Percentiles rank a stretch among this genome's conserved stretches.
Conservation (phyloP, 2,329 filamentous ascomycete genomes). For the Colletotrichum eleusines region DNA sequence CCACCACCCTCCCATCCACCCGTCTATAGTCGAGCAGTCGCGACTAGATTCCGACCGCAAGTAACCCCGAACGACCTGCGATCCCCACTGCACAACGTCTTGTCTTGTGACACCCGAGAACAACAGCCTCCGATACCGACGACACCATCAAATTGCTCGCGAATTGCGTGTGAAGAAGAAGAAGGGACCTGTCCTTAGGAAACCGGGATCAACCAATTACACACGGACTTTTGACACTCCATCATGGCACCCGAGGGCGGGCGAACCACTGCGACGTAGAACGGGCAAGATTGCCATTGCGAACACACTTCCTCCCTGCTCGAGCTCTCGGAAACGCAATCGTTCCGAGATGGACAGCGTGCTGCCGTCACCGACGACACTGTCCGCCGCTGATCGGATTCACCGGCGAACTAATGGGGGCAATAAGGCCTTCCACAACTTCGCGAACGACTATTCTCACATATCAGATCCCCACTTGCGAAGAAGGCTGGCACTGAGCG, state of each 20-base stretch:
- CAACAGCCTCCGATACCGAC: background rate
- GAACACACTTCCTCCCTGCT: slow-evolving; percentile 10
- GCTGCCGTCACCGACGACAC: slow-evolving; percentile 56
- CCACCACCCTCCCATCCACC: slow-evolving; percentile 16
- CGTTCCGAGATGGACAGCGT: slow-evolving; percentile 50
- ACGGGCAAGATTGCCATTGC: slow-evolving; percentile 26
- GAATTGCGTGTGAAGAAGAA: background rate
- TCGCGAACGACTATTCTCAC: slow-evolving; percentile 76
- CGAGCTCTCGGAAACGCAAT: slow-evolving; percentile 8
- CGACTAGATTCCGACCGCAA: slow-evolving; percentile 2
- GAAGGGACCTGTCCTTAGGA: background rate
- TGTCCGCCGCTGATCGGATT: slow-evolving; percentile 46
- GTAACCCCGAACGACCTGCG: slow-evolving; percentile 5
- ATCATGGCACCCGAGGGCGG: slow-evolving; percentile 24
- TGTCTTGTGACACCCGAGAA: slow-evolving; percentile 7
- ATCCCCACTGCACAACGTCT: slow-evolving; percentile 18
- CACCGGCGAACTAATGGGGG: slow-evolving; percentile 65
- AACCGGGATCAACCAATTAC: background rate
- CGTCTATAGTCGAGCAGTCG: slow-evolving; percentile 4
- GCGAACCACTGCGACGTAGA: slow-evolving; percentile 32
- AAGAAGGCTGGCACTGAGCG: slow-evolving; percentile 79
- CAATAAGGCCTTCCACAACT: slow-evolving; percentile 80
- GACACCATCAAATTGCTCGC: background rate
- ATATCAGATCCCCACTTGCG: slow-evolving; percentile 81
- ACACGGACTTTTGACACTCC: slow-evolving; percentile 17